Base-by-base conservation (phyloP, 345 rosid genomes). In the Salix purpurea region DNA sequence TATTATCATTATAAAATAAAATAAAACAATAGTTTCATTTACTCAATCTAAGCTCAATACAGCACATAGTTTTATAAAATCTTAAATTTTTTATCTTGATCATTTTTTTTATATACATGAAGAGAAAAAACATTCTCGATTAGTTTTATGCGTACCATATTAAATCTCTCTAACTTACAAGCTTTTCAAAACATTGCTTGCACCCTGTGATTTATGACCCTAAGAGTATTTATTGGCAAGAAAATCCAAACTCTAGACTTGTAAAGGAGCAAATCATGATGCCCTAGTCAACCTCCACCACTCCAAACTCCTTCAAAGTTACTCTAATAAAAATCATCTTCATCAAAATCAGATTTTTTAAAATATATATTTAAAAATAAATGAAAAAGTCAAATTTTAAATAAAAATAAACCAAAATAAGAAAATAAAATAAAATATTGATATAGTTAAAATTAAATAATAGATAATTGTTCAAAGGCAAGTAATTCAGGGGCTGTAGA, bases 21-120 rank as follows among this genome's bases (percentile, higher is more conserved):
- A 2, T 6, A 0, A 54, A 54, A 0, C 0, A 7, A 7, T 54
- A 54, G 7, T 7, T 54, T 21, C 0, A 54, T 54, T 0, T 54
- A 18, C 2, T 54, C 8, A 54, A 54, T 3, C 7, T 1, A 54
- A 21, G 3, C 3, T 54, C n/a, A 21, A 54, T 3, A 54, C 10
- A 19, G 0, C 11, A 21, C 12, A 54, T 54, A 54, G 21, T 54
- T 54, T 21, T 21, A 54, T 54, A 4, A 21, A 54, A 54, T 21
- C 4, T 8, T 1, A 21, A 54, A 2, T 34, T 34, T 34, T 2
- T 19, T 0, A 21, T 10, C 8, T 0, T 54, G 1, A 54, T 21
- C 21, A 54, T 9, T 40, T 40, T 40, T 9, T 40, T 9, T 39
- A 39, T 8, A 39, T 39, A 8, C 42, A 39, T 39, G 4, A 34